These are phyloP conservation scores for Candida nanaspora DNA, from an alignment of 805 yeast genomes.

Conservation along the genomic window DNA sequence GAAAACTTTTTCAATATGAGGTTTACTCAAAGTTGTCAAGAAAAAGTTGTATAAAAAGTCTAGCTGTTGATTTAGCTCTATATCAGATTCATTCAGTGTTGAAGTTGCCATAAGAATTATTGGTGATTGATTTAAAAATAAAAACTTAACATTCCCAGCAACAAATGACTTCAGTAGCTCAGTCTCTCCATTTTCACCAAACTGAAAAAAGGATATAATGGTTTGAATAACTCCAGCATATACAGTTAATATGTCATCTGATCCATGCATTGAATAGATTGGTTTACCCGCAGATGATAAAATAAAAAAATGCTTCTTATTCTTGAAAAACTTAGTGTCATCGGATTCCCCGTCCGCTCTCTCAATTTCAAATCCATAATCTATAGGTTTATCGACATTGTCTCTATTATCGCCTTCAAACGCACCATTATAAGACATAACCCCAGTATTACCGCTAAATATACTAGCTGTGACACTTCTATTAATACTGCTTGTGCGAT, in stretches of 20 bases:
- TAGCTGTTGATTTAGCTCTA: conserved; percentile 54
- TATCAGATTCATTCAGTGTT: conserved; percentile 42
- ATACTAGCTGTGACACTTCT: background rate
- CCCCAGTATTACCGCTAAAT: background rate
- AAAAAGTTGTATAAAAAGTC: conserved; percentile 69
- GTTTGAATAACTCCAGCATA: conserved; percentile 81
- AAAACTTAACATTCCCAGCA: conserved; percentile 45
- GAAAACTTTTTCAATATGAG: conserved; percentile 65
- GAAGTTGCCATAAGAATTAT: conserved; percentile 68
- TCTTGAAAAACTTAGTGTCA: conserved; percentile 24
- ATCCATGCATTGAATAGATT: conserved; percentile 70
- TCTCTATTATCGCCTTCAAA: background rate
- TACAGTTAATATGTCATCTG: conserved; percentile 58
- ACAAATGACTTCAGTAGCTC: conserved; percentile 43
- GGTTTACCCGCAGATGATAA: conserved; percentile 86
- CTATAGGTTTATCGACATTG: conserved; percentile 7
- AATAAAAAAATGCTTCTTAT: conserved; percentile 66
- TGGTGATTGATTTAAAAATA: conserved; percentile 58
- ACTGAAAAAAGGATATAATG: conserved; percentile 61
- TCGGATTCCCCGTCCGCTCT: conserved; percentile 21
- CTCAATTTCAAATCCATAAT: conserved; percentile 15
- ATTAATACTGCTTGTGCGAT: conserved; percentile 2
- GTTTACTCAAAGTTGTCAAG: conserved; percentile 76
- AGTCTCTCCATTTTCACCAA: conserved; percentile 23
- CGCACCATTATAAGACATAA: conserved; percentile 1